Conservation (phyloP, 1,284 basidiomycete genomes). For the Boletus sp. region DNA sequence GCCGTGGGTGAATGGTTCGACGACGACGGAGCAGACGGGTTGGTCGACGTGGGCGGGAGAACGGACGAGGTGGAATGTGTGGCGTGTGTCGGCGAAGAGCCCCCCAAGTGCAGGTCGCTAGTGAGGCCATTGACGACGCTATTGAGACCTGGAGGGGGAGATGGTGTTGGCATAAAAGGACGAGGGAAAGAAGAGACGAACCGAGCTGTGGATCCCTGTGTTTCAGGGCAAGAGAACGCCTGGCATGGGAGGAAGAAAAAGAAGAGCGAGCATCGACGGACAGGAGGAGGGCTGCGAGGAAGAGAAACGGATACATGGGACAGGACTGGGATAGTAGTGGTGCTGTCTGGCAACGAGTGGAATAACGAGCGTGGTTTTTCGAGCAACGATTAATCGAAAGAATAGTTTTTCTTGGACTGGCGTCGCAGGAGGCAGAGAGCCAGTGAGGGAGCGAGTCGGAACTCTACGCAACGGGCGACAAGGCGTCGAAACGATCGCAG, state of each 20-base stretch:
- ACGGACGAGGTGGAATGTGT: not conserved
- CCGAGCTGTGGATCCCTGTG: constrained; percentile 25
- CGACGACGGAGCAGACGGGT: not conserved
- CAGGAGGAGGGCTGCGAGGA: constrained; percentile 26
- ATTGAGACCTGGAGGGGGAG: not conserved
- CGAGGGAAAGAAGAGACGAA: not conserved
- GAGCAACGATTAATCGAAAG: not conserved
- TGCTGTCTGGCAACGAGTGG: constrained; percentile 10
- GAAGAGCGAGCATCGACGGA: constrained; percentile 38
- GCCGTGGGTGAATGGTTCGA: not conserved
- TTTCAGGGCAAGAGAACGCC: constrained; percentile 36
- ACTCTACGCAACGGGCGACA: constrained; percentile 10
- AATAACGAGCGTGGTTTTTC: constrained; percentile 24
- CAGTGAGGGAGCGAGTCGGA: too few relatives aligned
- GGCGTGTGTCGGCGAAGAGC: not conserved
- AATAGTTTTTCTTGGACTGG: not conserved
- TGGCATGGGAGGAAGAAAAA: constrained; percentile 37
- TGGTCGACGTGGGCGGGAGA: not conserved
- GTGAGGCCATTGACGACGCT: not conserved
- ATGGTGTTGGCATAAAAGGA: not conserved
- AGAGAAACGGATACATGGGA: constrained; percentile 26
- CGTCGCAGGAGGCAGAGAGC: constrained; percentile 3
- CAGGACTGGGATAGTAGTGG: constrained; percentile 17
- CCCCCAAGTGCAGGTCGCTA: not conserved
- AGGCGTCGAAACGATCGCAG: too few relatives aligned